These are phyloP conservation scores for Cutaneotrichosporon arboriforme DNA, from an alignment of 1,284 basidiomycete genomes.

Conservation along the genomic window DNA sequence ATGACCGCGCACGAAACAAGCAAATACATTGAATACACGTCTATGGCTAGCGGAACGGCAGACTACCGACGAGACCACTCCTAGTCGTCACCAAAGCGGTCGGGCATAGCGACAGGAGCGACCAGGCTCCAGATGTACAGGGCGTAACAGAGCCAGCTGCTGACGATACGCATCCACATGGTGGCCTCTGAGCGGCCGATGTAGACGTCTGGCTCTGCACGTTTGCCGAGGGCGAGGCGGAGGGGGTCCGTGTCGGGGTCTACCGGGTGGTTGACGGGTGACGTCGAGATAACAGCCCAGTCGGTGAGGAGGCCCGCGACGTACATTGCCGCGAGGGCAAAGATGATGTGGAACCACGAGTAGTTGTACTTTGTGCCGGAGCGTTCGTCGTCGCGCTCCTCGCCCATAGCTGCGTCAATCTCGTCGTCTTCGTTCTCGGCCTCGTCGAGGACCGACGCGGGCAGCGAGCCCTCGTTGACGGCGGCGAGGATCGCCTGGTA, in stretches of 20 bases:
- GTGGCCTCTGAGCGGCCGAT: constrained; percentile 92
- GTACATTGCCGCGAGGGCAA: constrained; percentile 94
- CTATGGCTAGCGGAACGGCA: too few species aligned
- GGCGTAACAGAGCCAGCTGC: constrained; percentile 86
- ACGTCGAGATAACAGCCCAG: constrained; percentile 59
- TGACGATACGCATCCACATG: constrained; percentile 99
- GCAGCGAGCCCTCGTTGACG: constrained; percentile 93
- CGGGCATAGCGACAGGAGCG: constrained; percentile 83
- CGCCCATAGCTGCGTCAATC: constrained; percentile 60
- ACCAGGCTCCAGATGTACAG: constrained; percentile 86
- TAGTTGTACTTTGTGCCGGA: constrained; percentile 98
- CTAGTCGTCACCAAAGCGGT: constrained; percentile 47
- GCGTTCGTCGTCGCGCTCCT: constrained; percentile 85
- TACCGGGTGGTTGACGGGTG: constrained; percentile 32
- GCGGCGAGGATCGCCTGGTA: constrained; percentile 94
- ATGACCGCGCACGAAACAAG: not conserved
- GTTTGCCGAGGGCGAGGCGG: not conserved
- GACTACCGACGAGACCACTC: not conserved
- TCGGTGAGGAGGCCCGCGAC: constrained; percentile 98
- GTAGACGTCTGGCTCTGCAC: constrained; percentile 62
- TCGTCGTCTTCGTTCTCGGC: constrained; percentile 68
- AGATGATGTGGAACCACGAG: constrained; percentile 97
- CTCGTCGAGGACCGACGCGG: constrained; percentile 84
- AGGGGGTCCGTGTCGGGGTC: constrained; percentile 15
- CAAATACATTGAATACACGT: constrained; percentile 13